These are phyloP conservation scores for Mikania micrantha DNA, from an alignment of 129 eudicot species.

Conservation along the genomic window DNA sequence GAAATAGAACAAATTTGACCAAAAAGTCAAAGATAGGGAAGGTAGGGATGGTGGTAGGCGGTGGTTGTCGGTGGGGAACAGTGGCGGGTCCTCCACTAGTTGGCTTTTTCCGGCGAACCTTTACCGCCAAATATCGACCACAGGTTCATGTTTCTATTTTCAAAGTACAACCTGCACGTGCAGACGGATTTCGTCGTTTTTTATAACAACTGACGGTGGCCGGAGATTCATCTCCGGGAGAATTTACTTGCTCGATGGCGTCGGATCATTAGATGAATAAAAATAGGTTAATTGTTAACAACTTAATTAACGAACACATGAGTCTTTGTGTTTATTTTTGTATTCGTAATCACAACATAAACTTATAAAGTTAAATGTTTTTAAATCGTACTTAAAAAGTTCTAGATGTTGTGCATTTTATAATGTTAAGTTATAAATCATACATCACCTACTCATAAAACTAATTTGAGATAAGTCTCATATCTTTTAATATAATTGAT, in stretches of 20 bases:
- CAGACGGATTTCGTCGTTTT: neutral
- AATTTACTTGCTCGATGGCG: neutral
- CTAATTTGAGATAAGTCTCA: too few relatives aligned
- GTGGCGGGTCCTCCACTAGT: slow-evolving; percentile 19
- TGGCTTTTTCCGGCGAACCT: slow-evolving; percentile 24
- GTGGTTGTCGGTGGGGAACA: slow-evolving; percentile 24
- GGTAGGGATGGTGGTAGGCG: slow-evolving; percentile 17
- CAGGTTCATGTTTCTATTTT: neutral
- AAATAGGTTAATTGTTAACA: too few relatives aligned
- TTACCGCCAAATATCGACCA: slow-evolving; percentile 15
- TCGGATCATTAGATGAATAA: too few relatives aligned
- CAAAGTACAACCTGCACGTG: neutral
- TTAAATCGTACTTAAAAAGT: too few relatives aligned
- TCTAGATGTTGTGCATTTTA: too few relatives aligned
- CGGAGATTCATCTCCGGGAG: neutral
- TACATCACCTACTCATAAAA: too few relatives aligned
- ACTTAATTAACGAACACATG: too few relatives aligned
- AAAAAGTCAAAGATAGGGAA: neutral
- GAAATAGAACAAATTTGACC: slow-evolving; percentile 10
- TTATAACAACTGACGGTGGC: neutral
- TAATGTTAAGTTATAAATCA: too few relatives aligned
- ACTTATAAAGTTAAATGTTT: too few relatives aligned
- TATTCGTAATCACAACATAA: too few relatives aligned
- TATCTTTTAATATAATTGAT: too few relatives aligned
- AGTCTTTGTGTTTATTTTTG: too few relatives aligned